Conservation (phyloP, 805 yeast genomes). For the Wickerhamiella slavikovae region DNA sequence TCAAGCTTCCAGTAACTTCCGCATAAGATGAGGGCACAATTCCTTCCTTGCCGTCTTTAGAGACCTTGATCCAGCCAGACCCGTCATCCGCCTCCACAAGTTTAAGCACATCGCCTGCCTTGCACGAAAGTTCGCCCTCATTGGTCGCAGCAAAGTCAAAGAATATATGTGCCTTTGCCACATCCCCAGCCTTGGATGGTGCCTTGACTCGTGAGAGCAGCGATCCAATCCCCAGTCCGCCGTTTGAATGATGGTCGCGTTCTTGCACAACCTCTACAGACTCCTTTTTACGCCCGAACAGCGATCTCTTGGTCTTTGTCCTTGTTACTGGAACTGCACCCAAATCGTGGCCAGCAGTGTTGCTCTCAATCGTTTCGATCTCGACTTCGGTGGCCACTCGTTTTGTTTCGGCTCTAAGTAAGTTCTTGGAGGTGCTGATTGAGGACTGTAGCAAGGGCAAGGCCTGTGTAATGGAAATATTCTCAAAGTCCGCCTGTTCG, state of each 20-base stretch:
- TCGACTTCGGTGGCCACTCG: conserved; percentile 69
- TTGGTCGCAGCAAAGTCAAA: conserved; percentile 51
- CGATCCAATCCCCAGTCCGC: conserved; percentile 11
- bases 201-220: conserved; percentile 10
- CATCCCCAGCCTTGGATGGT: no score
- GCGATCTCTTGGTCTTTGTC: conserved; percentile 35
- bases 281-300: conserved; percentile 24
- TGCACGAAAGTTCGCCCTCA: conserved; percentile 48
- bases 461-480: conserved; percentile 5
- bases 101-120: conserved; percentile 37
- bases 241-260: conserved; percentile 1
- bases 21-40: conserved; percentile 74
- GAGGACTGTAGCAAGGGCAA: conserved; percentile 27
- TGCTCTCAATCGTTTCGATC: conserved; percentile 73
- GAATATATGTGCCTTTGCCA: conserved; percentile 15
- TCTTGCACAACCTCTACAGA: conserved; percentile 12
- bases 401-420: conserved; percentile 50
- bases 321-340: conserved; percentile 16
- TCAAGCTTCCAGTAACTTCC: conserved; percentile 26
- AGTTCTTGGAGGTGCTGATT: conserved; percentile 32
- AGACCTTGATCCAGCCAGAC: conserved; percentile 74
- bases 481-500: conserved; percentile 17
- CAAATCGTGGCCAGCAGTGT: conserved; percentile 42
- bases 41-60: conserved; percentile 35
- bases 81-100: conserved; percentile 62